A percentile compares a stretch with the other conserved stretches of the same genome.
Conservation (phyloP, 108 stramenopile genomes). For the Fistulifera pelliculosa region DNA sequence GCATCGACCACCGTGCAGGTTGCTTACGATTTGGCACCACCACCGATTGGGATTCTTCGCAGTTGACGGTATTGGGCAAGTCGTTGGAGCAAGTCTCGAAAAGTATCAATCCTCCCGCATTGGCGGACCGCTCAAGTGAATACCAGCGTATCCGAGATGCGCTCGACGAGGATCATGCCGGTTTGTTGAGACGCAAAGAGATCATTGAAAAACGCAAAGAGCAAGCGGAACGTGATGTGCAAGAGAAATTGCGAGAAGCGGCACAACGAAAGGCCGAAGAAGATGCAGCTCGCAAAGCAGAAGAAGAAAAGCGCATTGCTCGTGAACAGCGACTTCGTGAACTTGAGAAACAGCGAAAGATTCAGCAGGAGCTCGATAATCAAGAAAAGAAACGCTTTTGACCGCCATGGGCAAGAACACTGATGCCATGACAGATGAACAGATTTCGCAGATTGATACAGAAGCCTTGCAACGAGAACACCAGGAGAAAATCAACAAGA, state of each 20-base stretch:
- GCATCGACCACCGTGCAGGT: slow-evolving; percentile 81
- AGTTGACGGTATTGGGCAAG: slow-evolving; percentile 66
- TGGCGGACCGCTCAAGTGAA: slow-evolving; percentile 26
- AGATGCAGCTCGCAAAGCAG: slow-evolving; percentile 75
- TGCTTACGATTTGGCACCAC: slow-evolving; percentile 86
- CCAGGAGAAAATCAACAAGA: slow-evolving; percentile 76
- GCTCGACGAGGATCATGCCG: slow-evolving; percentile 65
- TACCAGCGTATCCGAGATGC: slow-evolving; percentile 58
- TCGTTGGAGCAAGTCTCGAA: slow-evolving; percentile 42
- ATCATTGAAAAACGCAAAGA: slow-evolving; percentile 91
- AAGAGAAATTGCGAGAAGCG: slow-evolving; percentile 60
- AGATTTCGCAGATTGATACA: slow-evolving; percentile 55
- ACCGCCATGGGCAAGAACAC: slow-evolving; percentile 73
- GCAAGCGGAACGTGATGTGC: slow-evolving; percentile 72
- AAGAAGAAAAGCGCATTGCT: slow-evolving; percentile 73
- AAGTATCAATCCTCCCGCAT: slow-evolving; percentile 39
- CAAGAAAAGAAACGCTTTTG: slow-evolving; percentile 72
- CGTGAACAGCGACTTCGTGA: slow-evolving; percentile 76
- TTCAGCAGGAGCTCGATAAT: slow-evolving; percentile 83
- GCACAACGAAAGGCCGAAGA: slow-evolving; percentile 58
- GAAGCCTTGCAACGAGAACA: slow-evolving; percentile 77
- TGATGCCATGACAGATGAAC: slow-evolving; percentile 80
- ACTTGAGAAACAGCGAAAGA: slow-evolving; percentile 82
- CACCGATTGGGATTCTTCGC: slow-evolving; percentile 62
- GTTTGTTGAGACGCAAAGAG: slow-evolving; percentile 70